Percentiles rank a stretch among this genome's conserved stretches.
Conservation (phyloP, 1,284 basidiomycete genomes). For the Irpex sp. region DNA sequence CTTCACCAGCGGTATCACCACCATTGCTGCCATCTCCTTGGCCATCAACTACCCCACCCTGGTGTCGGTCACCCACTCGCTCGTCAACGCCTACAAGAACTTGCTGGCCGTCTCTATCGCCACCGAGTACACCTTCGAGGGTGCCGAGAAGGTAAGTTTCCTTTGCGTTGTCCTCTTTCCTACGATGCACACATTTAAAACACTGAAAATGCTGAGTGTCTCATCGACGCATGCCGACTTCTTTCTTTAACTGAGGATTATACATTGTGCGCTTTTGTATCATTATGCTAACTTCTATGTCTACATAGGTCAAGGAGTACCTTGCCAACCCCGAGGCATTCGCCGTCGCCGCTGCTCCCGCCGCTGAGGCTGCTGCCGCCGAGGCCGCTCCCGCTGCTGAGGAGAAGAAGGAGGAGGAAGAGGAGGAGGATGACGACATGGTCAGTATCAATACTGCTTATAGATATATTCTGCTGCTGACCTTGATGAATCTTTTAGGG, state of each 20-base stretch:
- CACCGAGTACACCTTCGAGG: slow-evolving; percentile 96
- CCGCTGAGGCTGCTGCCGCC: slow-evolving; percentile 48
- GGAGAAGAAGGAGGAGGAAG: slow-evolving; percentile 69
- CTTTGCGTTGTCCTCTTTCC: slow-evolving; percentile 6
- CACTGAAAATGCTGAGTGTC: slow-evolving; percentile 84
- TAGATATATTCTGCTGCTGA: background rate
- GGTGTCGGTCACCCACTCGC: slow-evolving; percentile 89
- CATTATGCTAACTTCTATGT: slow-evolving; percentile 23
- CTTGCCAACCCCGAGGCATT: slow-evolving; percentile 98
- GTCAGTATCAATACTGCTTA: slow-evolving; percentile 31
- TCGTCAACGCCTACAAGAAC: slow-evolving; percentile 99
- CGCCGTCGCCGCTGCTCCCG: slow-evolving; percentile 73
- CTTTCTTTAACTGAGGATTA: too few species aligned
- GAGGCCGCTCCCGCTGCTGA: slow-evolving; percentile 46
- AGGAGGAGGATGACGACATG: slow-evolving; percentile 82
- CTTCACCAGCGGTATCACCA: slow-evolving; percentile 92
- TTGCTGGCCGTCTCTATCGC: slow-evolving; percentile 86
- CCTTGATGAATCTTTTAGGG: slow-evolving; percentile 36
- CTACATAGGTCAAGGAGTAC: slow-evolving; percentile 84
- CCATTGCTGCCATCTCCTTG: slow-evolving; percentile 93
- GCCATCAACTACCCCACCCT: slow-evolving; percentile 96
- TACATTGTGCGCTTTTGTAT: slow-evolving; percentile 12
- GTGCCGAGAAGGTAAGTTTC: slow-evolving; percentile 79
- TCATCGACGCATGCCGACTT: slow-evolving; percentile 42
- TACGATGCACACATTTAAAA: slow-evolving; percentile 45